A percentile compares a stretch with the other conserved stretches of the same genome.
phyloP scores from a whole-genome alignment of 208 protist species.

The Acanthamoeba quina region DNA sequence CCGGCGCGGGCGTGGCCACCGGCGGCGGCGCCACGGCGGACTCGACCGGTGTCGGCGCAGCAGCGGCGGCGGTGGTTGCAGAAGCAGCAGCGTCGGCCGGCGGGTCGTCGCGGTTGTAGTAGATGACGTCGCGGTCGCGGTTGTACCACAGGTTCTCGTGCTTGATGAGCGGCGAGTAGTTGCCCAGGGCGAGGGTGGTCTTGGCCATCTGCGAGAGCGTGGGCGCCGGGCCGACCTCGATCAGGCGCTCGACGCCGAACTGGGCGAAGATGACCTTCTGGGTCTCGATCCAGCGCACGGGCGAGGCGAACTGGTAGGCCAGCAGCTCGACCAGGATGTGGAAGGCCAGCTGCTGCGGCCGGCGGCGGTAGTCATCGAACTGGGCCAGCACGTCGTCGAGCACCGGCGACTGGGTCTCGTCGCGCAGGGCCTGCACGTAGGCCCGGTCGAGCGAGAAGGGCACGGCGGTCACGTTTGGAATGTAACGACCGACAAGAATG shows the following conservation, averaged over 20 bases:
- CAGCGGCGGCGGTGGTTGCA: too few relatives aligned
- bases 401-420: slow-evolving; percentile 81
- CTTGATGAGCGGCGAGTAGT: slow-evolving; percentile 72
- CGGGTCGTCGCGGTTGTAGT: slow-evolving; percentile 69
- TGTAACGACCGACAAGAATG: slow-evolving; percentile 86
- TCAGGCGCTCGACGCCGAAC: slow-evolving; percentile 83
- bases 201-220: slow-evolving; percentile 88
- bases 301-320: slow-evolving; percentile 93
- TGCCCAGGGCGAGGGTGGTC: slow-evolving; percentile 73
- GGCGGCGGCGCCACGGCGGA: neutral
- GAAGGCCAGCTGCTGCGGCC: slow-evolving; percentile 78
- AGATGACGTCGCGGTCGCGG: slow-evolving; percentile 71
- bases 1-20: neutral
- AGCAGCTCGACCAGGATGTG: slow-evolving; percentile 90
- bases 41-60: neutral
- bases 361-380: slow-evolving; percentile 68
- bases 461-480: slow-evolving; percentile 89
- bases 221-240: slow-evolving; percentile 90
- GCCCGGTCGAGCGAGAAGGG: slow-evolving; percentile 84
- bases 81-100: neutral
- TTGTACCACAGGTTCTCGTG: slow-evolving; percentile 75
- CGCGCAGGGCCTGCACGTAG: slow-evolving; percentile 83
- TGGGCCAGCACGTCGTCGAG: slow-evolving; percentile 79
- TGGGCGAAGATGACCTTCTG: slow-evolving; percentile 88
- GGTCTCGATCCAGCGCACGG: slow-evolving; percentile 92